These are phyloP conservation scores for Lodderomyces metapsilosis DNA, from an alignment of 1,139 yeast genomes.

Conservation along the genomic window DNA sequence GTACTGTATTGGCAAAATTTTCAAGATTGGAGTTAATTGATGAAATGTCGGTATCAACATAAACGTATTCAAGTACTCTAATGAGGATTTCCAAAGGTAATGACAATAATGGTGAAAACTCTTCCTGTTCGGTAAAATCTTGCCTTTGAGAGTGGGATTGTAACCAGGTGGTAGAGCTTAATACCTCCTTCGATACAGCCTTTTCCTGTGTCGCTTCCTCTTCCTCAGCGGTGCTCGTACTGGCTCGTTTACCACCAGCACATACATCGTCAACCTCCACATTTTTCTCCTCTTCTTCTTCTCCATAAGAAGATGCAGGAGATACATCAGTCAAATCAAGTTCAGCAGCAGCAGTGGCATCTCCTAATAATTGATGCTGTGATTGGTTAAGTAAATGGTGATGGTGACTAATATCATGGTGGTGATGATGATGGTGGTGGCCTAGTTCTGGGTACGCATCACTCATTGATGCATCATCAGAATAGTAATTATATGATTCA, in stretches of 20 bases:
- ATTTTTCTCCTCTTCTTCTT: slow-evolving; percentile 3
- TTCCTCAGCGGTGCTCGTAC: background rate
- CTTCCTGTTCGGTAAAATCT: slow-evolving; percentile 9
- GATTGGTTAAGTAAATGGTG: background rate
- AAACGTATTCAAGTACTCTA: slow-evolving; percentile 43
- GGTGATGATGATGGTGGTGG: slow-evolving; percentile 3
- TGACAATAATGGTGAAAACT: slow-evolving; percentile 17
- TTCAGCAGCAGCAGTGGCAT: background rate
- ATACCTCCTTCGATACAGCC: too few species aligned
- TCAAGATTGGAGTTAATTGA: slow-evolving; percentile 46
- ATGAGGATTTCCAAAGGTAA: slow-evolving; percentile 45
- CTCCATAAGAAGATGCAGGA: slow-evolving; percentile 11
- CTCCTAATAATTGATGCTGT: slow-evolving; percentile 1
- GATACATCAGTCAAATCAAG: slow-evolving; percentile 6
- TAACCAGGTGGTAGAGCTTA: too few species aligned
- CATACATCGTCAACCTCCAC: background rate
- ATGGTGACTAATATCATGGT: background rate
- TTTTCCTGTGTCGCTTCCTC: too few species aligned
- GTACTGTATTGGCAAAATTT: slow-evolving; percentile 40
- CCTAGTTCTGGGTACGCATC: slow-evolving; percentile 4
- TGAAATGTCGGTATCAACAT: slow-evolving; percentile 36
- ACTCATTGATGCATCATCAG: slow-evolving; percentile 7
- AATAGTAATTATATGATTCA: slow-evolving; percentile 20
- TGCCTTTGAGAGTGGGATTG: too few species aligned
- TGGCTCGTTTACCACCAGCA: slow-evolving; percentile 1